Percentiles rank a stretch among this genome's conserved stretches.
Evolutionary conservation across 192 early-diverging fungal genomes (phyloP).

Genomic region (Coemansia sp.): DNA sequence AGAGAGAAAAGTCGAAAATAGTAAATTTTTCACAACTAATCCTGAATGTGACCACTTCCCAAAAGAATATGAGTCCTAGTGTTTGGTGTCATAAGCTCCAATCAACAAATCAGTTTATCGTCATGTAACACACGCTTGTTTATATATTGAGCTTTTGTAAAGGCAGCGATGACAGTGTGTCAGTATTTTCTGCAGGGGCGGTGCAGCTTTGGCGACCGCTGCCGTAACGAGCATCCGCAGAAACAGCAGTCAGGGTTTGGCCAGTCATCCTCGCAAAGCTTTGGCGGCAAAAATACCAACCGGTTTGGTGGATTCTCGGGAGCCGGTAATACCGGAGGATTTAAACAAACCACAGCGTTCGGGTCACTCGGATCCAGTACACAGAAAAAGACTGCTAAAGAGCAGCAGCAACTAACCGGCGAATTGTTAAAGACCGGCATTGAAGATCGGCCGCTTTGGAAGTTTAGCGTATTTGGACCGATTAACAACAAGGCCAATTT

Average conservation of each 20-base stretch:
- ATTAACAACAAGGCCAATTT: conserved; percentile 59
- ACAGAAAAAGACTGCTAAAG: not conserved
- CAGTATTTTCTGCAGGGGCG: conserved; percentile 57
- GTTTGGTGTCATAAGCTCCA: no score
- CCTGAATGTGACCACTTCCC: no score
- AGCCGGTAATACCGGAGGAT: conserved; percentile 11
- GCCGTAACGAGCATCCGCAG: conserved; percentile 57
- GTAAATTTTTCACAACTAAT: no score
- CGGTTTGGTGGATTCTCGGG: conserved; percentile 11
- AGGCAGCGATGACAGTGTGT: conserved; percentile 30
- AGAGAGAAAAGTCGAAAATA: not conserved
- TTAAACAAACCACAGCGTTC: conserved; percentile 16
- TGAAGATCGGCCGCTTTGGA: conserved; percentile 53
- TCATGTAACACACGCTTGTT: no score
- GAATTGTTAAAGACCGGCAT: conserved; percentile 47
- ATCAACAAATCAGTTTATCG: no score
- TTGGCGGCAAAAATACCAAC: conserved; percentile 16
- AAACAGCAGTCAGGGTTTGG: conserved; percentile 46
- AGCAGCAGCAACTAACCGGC: conserved; percentile 27
- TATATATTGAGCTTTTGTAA: not conserved
- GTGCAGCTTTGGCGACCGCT: conserved; percentile 59
- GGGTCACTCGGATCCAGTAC: not conserved
- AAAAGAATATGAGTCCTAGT: no score
- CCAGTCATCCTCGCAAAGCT: conserved; percentile 35
- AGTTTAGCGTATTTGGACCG: conserved; percentile 59